Percentiles rank a stretch among this genome's conserved stretches.
phyloP scores from a whole-genome alignment of 805 yeast species.

The Saccharomycopsis capsularis region DNA sequence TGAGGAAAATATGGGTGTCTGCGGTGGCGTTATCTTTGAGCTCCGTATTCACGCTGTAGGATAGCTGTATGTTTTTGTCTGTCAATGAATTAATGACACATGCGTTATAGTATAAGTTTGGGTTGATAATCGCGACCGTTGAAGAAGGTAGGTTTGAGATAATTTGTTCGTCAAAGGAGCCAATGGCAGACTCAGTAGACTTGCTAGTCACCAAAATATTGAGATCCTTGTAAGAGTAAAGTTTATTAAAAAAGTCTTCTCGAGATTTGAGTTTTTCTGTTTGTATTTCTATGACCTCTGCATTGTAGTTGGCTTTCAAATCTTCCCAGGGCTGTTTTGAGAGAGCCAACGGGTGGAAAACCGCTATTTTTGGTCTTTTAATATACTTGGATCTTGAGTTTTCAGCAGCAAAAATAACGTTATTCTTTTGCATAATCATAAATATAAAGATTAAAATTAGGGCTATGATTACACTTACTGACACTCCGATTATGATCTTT shows the following conservation, averaged over 20 bases:
- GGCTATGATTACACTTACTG: conserved; percentile 1
- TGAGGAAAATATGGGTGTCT: conserved; percentile 16
- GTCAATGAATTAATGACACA: conserved; percentile 11
- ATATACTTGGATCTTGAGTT: conserved; percentile 16
- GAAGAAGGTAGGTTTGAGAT: conserved; percentile 7
- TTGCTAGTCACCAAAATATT: conserved; percentile 14
- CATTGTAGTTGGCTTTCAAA: conserved; percentile 10
- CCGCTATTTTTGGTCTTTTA: conserved; percentile 14
- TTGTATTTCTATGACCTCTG: conserved; percentile 7
- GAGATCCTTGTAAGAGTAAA: not conserved
- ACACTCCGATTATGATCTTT: no score
- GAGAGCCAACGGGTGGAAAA: conserved; percentile 1
- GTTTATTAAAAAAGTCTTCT: conserved; percentile 2
- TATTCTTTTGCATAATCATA: conserved; percentile 1
- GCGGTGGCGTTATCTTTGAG: conserved; percentile 18
- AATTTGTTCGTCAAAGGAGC: conserved; percentile 10
- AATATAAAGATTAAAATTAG: not conserved
- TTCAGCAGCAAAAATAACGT: conserved; percentile 6
- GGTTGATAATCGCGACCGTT: conserved; percentile 14
- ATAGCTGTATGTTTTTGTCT: conserved; percentile 10
- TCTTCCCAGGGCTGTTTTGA: conserved; percentile 3
- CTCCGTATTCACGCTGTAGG: conserved; percentile 7
- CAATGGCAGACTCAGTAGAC: conserved; percentile 5
- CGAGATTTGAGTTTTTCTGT: conserved; percentile 5
- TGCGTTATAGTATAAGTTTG: no score